These are phyloP conservation scores for Luvunga scandens DNA, from an alignment of 345 rosid genomes.

Conservation along the genomic window DNA sequence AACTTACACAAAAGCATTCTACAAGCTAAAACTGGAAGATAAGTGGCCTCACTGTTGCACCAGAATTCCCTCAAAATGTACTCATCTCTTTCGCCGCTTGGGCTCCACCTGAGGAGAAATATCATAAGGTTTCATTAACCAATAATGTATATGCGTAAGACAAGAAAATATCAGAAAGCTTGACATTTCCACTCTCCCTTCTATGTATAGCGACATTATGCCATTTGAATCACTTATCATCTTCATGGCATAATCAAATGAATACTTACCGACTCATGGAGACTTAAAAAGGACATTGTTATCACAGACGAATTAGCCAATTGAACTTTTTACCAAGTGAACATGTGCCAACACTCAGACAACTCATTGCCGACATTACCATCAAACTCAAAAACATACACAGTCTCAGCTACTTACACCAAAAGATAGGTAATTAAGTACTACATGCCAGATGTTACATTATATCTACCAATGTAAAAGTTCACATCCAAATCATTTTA, in stretches of 20 bases:
- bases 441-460: neutral
- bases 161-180: neutral
- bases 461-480: neutral
- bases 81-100: constrained; percentile 63
- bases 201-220: neutral
- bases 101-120: constrained; percentile 47
- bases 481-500: neutral
- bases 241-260: neutral
- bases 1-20: constrained; percentile 35
- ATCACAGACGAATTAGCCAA: neutral
- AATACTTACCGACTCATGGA: neutral
- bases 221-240: neutral
- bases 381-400: neutral
- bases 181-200: neutral
- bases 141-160: neutral
- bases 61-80: constrained; percentile 5
- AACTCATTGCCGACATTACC: neutral
- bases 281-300: neutral
- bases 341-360: neutral
- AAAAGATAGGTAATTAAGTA: neutral
- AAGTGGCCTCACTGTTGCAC: constrained; percentile 9
- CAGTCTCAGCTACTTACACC: neutral
- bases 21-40: constrained; percentile 28
- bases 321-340: neutral
- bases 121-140: neutral